Evolutionary conservation across 805 yeast species (phyloP), one percentile per base, ranked within the genome.

Genomic region (Kodamaea restingae): DNA sequence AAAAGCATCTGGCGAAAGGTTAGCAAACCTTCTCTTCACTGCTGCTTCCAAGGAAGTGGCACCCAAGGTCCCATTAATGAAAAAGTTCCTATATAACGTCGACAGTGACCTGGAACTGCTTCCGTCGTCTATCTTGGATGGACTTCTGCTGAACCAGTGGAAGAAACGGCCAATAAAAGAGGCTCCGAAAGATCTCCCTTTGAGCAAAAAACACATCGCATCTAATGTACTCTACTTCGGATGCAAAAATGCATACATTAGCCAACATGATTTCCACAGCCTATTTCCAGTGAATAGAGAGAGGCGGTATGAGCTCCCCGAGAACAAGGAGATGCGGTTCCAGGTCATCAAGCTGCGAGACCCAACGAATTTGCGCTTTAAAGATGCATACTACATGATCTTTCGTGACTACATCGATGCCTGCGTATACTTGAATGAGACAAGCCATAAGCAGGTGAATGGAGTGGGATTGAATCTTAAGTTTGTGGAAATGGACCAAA

Each of bases 311-410:
- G 33, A 51, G 25, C 47, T 60, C 10, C 51, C 58, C 4, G 42
- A 48, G 21, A 44, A 48, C 5, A 44, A 46, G 25, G 60, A 63
- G n/a, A 40, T 58, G n/a, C 33, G 54, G 20, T 64, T 74, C 36
- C 56, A 56, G n/a, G 66, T 73, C 2, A 61, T 76, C 11, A 70
- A 78, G 41, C 74, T 75, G 9, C 55, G 88, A 38, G 63, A 72
- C 44, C 73, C 77, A 0, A 36, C 53, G 2, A 69, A 62, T 12
- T 52, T 82, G 17, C 45, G 58, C 27, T 69, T 74, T 20, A 58
- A 67, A 42, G 73, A 75, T 30, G 66, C 71, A 4, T 79, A 78
- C 53, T 81, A 73, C 52, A 55, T 83, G 25, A 52, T 76, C 5
- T 83, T 83, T 50, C 62, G 63, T 4, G 56, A 62, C 28, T 52